Evolutionary conservation across 352 stramenopile species (phyloP).

Genomic region (Nothophytophthora sp.): DNA sequence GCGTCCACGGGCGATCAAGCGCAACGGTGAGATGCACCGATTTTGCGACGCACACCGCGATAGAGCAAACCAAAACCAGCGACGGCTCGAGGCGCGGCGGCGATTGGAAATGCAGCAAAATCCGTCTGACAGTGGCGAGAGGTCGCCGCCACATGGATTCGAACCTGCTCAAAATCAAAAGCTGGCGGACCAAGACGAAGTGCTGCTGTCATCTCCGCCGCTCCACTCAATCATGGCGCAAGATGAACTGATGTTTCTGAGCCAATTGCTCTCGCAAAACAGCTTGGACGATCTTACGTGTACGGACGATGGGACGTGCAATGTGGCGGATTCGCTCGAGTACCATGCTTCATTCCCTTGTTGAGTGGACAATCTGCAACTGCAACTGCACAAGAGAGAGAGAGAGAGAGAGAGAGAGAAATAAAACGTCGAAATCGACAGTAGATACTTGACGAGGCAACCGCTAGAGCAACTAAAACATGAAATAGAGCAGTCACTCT

Average conservation of each 20-base stretch:
- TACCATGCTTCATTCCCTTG: not conserved
- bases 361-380: not conserved
- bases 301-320: not conserved
- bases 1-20: constrained; percentile 37
- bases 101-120: constrained; percentile 15
- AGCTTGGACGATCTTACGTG: constrained; percentile 20
- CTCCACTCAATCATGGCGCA: constrained; percentile 20
- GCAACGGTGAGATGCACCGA: constrained; percentile 41
- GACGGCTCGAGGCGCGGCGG: constrained; percentile 38
- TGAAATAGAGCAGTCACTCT: no score
- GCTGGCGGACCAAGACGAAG: not conserved
- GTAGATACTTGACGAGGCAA: no score
- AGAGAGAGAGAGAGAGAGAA: no score
- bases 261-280: constrained; percentile 19
- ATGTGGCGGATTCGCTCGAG: not conserved
- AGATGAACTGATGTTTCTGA: constrained; percentile 23
- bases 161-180: not conserved
- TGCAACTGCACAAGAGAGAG: no score
- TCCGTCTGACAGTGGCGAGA: no score
- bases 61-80: constrained; percentile 58
- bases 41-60: constrained; percentile 48
- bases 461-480: no score
- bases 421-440: not conserved
- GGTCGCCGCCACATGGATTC: not conserved
- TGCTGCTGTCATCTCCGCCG: constrained; percentile 3